These are phyloP conservation scores for Phytophthora boehmeriae DNA, from an alignment of 352 stramenopile species.

Conservation along the genomic window DNA sequence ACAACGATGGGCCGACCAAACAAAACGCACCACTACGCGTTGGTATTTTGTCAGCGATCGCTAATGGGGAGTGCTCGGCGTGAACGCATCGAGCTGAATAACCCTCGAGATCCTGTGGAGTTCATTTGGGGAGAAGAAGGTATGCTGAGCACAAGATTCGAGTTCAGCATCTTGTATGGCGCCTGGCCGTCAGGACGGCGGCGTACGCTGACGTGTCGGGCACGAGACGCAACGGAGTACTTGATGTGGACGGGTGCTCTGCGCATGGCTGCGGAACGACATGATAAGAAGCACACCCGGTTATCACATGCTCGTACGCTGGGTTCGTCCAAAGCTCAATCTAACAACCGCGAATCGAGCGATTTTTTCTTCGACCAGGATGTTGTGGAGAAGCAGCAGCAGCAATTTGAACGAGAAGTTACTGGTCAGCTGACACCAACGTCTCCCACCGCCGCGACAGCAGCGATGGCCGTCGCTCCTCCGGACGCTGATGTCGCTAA, in stretches of 20 bases:
- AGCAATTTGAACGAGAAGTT: slow-evolving; percentile 21
- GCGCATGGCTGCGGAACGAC: slow-evolving; percentile 19
- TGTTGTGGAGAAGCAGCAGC: slow-evolving; percentile 22
- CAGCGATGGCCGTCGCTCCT: slow-evolving; percentile 15
- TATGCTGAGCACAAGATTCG: slow-evolving; percentile 35
- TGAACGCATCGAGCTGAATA: slow-evolving; percentile 32
- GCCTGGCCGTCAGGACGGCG: slow-evolving; percentile 16
- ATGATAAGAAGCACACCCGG: slow-evolving; percentile 20
- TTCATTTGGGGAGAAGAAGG: slow-evolving; percentile 32
- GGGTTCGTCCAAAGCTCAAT: slow-evolving; percentile 25
- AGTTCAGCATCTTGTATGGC: slow-evolving; percentile 39
- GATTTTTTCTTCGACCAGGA: slow-evolving; percentile 21
- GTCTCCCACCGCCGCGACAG: slow-evolving; percentile 25
- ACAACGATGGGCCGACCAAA: slow-evolving; percentile 31
- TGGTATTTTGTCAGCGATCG: slow-evolving; percentile 35
- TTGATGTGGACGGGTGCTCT: slow-evolving; percentile 38
- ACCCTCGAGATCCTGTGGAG: slow-evolving; percentile 19
- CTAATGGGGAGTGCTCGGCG: slow-evolving; percentile 34
- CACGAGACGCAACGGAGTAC: slow-evolving; percentile 37
- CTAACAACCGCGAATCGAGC: slow-evolving; percentile 12
- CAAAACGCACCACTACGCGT: slow-evolving; percentile 35
- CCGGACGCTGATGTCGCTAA: slow-evolving; percentile 16
- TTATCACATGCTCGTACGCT: slow-evolving; percentile 18
- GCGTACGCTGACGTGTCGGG: slow-evolving; percentile 27
- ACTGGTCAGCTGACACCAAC: slow-evolving; percentile 6